Base-by-base conservation (phyloP, 495 filamentous ascomycete genomes). In the Neurospora africana region DNA sequence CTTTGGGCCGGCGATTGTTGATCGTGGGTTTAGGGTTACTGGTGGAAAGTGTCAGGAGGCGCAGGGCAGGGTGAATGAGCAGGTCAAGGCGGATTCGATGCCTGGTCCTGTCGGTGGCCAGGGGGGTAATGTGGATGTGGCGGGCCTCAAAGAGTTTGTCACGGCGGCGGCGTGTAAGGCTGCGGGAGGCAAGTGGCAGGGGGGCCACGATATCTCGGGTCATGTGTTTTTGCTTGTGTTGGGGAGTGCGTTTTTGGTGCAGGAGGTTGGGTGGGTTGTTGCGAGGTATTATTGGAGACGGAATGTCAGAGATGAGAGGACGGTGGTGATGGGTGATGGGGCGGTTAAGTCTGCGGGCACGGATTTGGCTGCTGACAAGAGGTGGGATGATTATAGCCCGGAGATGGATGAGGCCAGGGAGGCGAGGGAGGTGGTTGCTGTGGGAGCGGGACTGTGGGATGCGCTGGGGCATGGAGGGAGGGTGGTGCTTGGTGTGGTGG, bases 171-270 rank as follows among this genome's bases (percentile, higher is more conserved):
- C 93, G 69, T 99, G 95, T 79, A 94, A 92, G 81, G 82, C 89
- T 8, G 87, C 88, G 0, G 94, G 93, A 19, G 95, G 95, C 0
- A 80, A 83, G 65, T 99, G 95, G 95, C 86, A 81, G 36, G 95
- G 95, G 3, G 95, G 95, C 0, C 92, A 97, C 80, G 95, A 98
- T 83, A 92, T 98, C 70, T 93, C 90, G 75, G 95, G 95, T 1
- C 95, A 99, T 84, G 94, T 98, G 5, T 97, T 99, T 74, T 82
- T 99, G 85, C 83, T 99, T 40, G 92, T 96, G 19, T 79, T 98
- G 70, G 91, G 91, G 19, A 94, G 91, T 71, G 87, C 87, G 72
- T 89, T 95, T 78, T 78, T 98, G 74, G 86, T 89, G 77, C 89
- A 96, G 78, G 95, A 98, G 85, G 83, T 91, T 0, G 82, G 92